Base-by-base conservation (phyloP, 2,329 filamentous ascomycete genomes). In the Colletotrichum falcatum region DNA sequence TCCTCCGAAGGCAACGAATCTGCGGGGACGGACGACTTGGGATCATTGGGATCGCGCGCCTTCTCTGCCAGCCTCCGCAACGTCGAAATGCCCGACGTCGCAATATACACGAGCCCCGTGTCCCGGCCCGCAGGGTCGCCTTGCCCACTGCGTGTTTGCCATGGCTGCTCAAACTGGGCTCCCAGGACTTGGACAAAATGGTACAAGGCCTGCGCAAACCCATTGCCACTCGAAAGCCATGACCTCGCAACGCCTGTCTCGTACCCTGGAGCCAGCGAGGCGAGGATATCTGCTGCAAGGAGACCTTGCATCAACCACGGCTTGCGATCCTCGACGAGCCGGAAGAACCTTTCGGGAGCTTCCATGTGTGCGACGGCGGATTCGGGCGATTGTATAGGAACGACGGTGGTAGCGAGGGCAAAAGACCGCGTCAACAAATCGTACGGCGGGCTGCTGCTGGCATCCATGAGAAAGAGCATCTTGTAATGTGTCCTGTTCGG, bases 261-360 rank as follows among this genome's bases (percentile, higher is more conserved):
- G n/a, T 89, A 86, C 5, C 88, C 87, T 2, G 91, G 91, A 3
- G 90, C 89, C 16, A 98, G 85, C 12, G 91, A 91, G 0, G 94
- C 90, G 3, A 98, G 83, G 61, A 98, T 97, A 74, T 98, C 95
- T 0, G 94, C 95, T 1, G 94, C 93, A 7, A 98, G 86, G 75
- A 98, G 89, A 1, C 94, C 95, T 81, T 99, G 96, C 87, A 97
- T 96, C 14, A 99, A 83, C 76, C 94, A 91, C 0, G 96, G 92
- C 80, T 97, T 97, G 66, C 96, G 90, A 5, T 89, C 90, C 78
- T 98, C 94, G 6, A 96, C 88, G 6, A 94, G 86, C 20, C 87
- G 86, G 53, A 70, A 70, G 58, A 70, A 70, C 51, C 87, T 82
- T 37, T 82, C 79, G 48, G 79, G 78, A 18, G 76, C 79, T 39